phyloP scores from a whole-genome alignment of 2,329 filamentous ascomycete species.

The Lecanoromycetidae sp. region DNA sequence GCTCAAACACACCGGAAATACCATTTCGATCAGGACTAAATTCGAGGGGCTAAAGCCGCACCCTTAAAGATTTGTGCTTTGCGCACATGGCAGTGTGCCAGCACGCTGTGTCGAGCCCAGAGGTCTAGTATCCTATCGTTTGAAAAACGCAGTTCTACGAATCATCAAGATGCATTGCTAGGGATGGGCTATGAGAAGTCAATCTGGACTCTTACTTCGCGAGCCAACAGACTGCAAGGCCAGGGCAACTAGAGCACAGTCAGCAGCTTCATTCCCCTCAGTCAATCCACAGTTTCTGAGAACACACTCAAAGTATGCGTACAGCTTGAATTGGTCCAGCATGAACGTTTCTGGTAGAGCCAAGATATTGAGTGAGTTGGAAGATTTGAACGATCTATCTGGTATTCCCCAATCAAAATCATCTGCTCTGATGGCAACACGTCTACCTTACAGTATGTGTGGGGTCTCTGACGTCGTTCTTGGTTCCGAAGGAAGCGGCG shows the following conservation, averaged over 20 bases:
- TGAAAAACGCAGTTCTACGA: too few relatives aligned
- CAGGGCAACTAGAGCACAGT: neutral
- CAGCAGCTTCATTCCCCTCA: neutral
- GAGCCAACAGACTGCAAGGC: neutral
- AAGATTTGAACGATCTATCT: neutral
- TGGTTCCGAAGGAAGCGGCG: slow-evolving; percentile 60
- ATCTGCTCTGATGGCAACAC: slow-evolving; percentile 1
- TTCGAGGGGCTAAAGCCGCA: too few relatives aligned
- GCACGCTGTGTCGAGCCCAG: too few relatives aligned
- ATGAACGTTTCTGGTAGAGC: neutral
- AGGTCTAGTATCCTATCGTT: too few relatives aligned
- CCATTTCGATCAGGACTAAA: too few relatives aligned
- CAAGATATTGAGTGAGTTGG: neutral
- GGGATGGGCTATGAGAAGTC: too few relatives aligned
- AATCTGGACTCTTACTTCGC: too few relatives aligned
- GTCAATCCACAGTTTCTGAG: neutral
- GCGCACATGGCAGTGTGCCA: too few relatives aligned
- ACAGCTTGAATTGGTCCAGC: neutral
- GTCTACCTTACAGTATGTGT: neutral
- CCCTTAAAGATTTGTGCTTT: too few relatives aligned
- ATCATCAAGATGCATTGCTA: too few relatives aligned
- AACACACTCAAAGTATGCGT: neutral
- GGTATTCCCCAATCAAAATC: slow-evolving; percentile 7
- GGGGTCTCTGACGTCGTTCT: slow-evolving; percentile 36
- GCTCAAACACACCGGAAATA: too few relatives aligned